These are phyloP conservation scores for Phytophthora brassicae DNA, from an alignment of 352 stramenopile species.

Conservation along the genomic window DNA sequence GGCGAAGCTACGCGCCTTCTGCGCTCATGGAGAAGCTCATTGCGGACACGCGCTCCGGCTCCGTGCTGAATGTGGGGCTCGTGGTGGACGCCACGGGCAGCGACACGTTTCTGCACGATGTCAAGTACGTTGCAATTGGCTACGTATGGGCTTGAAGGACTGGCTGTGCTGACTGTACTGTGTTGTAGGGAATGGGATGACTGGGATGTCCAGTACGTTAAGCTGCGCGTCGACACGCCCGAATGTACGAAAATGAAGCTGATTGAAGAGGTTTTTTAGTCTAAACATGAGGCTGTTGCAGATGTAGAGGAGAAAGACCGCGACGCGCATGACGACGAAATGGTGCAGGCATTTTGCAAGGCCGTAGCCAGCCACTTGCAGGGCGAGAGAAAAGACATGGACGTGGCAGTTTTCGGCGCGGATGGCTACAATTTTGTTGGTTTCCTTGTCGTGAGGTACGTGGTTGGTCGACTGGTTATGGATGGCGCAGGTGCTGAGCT, in stretches of 20 bases:
- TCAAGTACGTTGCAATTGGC: slow-evolving; percentile 49
- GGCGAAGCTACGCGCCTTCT: slow-evolving; percentile 65
- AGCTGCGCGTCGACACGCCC: slow-evolving; percentile 45
- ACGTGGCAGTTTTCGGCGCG: slow-evolving; percentile 70
- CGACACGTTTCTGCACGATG: slow-evolving; percentile 73
- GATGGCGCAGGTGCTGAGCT: neutral
- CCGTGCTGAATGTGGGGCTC: slow-evolving; percentile 67
- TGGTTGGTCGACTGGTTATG: neutral
- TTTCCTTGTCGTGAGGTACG: slow-evolving; percentile 73
- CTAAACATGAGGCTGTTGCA: too few species aligned
- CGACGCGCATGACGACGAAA: slow-evolving; percentile 46
- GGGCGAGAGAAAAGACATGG: slow-evolving; percentile 70
- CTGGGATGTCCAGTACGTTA: slow-evolving; percentile 86
- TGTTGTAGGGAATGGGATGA: slow-evolving; percentile 81
- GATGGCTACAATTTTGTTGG: slow-evolving; percentile 74
- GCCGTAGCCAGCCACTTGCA: slow-evolving; percentile 57
- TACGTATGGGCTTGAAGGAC: neutral
- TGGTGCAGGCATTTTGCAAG: slow-evolving; percentile 63
- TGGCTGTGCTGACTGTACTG: neutral
- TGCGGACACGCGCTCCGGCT: slow-evolving; percentile 50
- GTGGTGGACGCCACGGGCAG: slow-evolving; percentile 79
- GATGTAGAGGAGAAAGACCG: slow-evolving; percentile 37
- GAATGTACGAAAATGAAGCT: slow-evolving; percentile 32
- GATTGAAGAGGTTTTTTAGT: neutral
- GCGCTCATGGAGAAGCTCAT: slow-evolving; percentile 85